Evolutionary conservation across 2,329 filamentous ascomycete species (phyloP).

Genomic region (Trichoderma afroharzianum): DNA sequence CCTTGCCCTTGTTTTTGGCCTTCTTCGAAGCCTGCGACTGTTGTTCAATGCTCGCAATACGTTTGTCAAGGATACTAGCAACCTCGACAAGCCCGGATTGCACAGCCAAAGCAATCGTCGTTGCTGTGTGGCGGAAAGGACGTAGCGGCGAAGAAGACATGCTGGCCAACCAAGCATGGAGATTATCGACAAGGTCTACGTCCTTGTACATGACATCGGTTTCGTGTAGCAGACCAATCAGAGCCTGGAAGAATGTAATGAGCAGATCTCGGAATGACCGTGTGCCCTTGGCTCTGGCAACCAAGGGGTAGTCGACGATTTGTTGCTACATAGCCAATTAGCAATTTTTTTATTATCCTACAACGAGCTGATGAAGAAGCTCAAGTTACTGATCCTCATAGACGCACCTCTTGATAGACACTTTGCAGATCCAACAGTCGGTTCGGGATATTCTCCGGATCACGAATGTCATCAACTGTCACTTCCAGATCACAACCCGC

Average conservation of each 20-base stretch:
- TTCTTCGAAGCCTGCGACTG: constrained; percentile 73
- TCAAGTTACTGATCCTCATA: neutral
- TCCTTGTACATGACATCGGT: constrained; percentile 80
- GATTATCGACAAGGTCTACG: constrained; percentile 75
- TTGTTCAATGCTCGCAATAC: constrained; percentile 71
- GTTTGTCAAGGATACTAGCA: constrained; percentile 65
- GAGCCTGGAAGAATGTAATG: constrained; percentile 70
- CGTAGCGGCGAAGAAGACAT: constrained; percentile 86
- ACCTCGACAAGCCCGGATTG: constrained; percentile 73
- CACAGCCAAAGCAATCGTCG: constrained; percentile 76
- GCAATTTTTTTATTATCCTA: constrained; percentile 26
- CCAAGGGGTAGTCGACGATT: constrained; percentile 86
- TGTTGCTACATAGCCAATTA: constrained; percentile 49
- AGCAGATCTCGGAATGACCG: constrained; percentile 75
- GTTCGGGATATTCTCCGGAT: constrained; percentile 80
- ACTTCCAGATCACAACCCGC: constrained; percentile 80
- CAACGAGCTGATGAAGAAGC: neutral
- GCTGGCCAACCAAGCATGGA: constrained; percentile 82
- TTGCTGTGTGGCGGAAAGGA: constrained; percentile 91
- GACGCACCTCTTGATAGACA: constrained; percentile 69
- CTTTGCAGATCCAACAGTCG: constrained; percentile 81
- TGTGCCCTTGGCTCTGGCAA: constrained; percentile 73
- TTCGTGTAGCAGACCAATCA: constrained; percentile 76
- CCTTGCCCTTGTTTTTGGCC: constrained; percentile 72
- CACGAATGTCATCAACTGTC: constrained; percentile 77